phyloP scores from a whole-genome alignment of 345 rosid genomes.

The Murraya koenigii region DNA sequence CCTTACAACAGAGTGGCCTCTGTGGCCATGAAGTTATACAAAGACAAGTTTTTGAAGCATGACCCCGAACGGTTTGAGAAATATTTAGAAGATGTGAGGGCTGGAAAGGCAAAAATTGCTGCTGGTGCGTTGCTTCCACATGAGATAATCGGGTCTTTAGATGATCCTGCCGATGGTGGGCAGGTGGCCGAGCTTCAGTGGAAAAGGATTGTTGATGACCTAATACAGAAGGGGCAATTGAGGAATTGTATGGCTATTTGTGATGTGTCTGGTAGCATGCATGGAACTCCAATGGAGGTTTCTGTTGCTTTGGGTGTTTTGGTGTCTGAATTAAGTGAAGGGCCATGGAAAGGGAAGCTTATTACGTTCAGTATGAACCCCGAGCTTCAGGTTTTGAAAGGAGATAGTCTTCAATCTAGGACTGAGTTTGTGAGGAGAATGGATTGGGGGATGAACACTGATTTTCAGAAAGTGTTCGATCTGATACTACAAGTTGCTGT shows the following conservation, averaged over 20 bases:
- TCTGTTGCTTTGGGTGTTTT: conserved; percentile 55
- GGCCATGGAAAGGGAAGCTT: conserved; percentile 64
- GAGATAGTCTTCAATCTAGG: conserved; percentile 31
- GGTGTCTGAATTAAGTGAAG: conserved; percentile 46
- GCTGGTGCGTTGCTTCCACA: conserved; percentile 72
- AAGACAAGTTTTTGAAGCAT: conserved; percentile 46
- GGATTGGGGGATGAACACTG: conserved; percentile 33
- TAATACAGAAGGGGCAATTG: conserved; percentile 38
- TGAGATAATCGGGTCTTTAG: conserved; percentile 41
- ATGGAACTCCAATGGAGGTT: conserved; percentile 51
- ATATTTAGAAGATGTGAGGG: conserved; percentile 38
- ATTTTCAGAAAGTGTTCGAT: conserved; percentile 56
- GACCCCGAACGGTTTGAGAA: conserved; percentile 40
- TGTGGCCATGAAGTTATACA: conserved; percentile 59
- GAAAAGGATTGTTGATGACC: conserved; percentile 64
- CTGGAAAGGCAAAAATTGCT: conserved; percentile 49
- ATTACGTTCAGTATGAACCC: conserved; percentile 50
- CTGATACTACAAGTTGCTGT: conserved; percentile 46
- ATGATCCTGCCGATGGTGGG: conserved; percentile 35
- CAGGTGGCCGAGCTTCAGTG: conserved; percentile 57
- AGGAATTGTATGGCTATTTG: conserved; percentile 52
- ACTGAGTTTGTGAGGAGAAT: conserved; percentile 37
- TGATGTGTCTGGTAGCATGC: conserved; percentile 61
- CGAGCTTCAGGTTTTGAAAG: conserved; percentile 29
- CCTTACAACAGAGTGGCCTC: conserved; percentile 60